Evolutionary conservation across 179 eudicot genomes (phyloP).

Genomic region (Silene noctiflora): DNA sequence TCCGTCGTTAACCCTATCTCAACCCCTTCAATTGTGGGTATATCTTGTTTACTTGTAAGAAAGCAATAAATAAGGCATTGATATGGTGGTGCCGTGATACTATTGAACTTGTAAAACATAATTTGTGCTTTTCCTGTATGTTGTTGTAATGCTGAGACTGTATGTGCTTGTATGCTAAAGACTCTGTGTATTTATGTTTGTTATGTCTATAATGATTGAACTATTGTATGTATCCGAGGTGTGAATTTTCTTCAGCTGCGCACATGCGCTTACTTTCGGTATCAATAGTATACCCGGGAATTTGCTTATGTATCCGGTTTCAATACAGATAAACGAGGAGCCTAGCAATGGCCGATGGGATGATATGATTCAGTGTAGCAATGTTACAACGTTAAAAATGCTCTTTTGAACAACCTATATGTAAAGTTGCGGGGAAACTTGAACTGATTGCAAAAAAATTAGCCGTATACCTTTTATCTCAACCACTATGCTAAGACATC

Average conservation of each 20-base stretch:
- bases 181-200: background rate
- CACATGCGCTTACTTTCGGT: background rate
- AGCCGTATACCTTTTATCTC: too few species aligned
- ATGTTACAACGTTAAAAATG: too few species aligned
- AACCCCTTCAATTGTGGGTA: background rate
- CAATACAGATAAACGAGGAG: too few species aligned
- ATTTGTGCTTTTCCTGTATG: slow-evolving; percentile 2
- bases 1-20: slow-evolving; percentile 28
- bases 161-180: background rate
- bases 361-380: too few species aligned
- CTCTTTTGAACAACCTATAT: too few species aligned
- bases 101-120: background rate
- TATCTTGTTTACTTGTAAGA: background rate
- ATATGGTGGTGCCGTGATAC: background rate
- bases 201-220: background rate
- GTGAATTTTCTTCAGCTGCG: background rate
- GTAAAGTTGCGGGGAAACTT: too few species aligned
- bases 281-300: background rate
- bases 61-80: slow-evolving; percentile 19
- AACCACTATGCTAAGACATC: too few species aligned
- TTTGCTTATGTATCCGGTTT: too few species aligned
- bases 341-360: too few species aligned
- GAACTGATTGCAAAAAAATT: too few species aligned
- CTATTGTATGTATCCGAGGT: slow-evolving; percentile 2
- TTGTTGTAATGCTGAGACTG: background rate